Base-by-base conservation (phyloP, 345 rosid genomes). In the Salix dunnii region DNA sequence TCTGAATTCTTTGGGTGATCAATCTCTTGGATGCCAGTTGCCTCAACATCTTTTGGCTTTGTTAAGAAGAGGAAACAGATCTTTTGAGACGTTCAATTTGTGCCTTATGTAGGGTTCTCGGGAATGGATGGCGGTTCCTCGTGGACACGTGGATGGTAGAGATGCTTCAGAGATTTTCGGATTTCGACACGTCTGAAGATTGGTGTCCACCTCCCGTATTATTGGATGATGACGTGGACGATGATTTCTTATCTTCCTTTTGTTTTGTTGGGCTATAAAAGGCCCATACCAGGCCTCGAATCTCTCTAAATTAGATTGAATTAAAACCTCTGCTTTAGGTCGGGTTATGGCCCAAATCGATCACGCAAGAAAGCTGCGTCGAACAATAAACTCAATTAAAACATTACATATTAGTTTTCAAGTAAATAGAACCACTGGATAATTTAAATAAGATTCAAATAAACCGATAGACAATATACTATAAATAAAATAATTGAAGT, bases 21-120 rank as follows among this genome's bases (percentile, higher is more conserved):
- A 88, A 36, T 82, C 82, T 89, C 88, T 82, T 88, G 25, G 89
- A 77, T 10, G 81, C 84, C 49, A 87, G 79, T 77, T 87, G 79
- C 75, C 91, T 31, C 98, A 93, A 91, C 43, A 30, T 77, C 17
- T 30, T 67, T 68, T 78, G 43, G 8, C 14, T 61, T 28, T 13
- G 25, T 4, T 16, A 2, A 6, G 40, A 3, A 21, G 63, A 62
- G 60, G 14, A 20, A 16, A 68, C 10, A 35, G 67, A 25, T 40
- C 28, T 17, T 21, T 46, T 11, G 51, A 14, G 0, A 7, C 10
- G 30, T 2, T 14, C 12, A 64, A 7, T n/a, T 46, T 7, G 8
- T 7, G 49, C 7, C 6, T 74, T 48, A 5, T 1, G 7, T 42
- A 62, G 71, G 77, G 20, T 74, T 21, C 17, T 3, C 0, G 4